A percentile compares a stretch with the other conserved stretches of the same genome.
Evolutionary conservation across 495 filamentous ascomycete genomes (phyloP).

Genomic region (Friedmanniomyces simplex): DNA sequence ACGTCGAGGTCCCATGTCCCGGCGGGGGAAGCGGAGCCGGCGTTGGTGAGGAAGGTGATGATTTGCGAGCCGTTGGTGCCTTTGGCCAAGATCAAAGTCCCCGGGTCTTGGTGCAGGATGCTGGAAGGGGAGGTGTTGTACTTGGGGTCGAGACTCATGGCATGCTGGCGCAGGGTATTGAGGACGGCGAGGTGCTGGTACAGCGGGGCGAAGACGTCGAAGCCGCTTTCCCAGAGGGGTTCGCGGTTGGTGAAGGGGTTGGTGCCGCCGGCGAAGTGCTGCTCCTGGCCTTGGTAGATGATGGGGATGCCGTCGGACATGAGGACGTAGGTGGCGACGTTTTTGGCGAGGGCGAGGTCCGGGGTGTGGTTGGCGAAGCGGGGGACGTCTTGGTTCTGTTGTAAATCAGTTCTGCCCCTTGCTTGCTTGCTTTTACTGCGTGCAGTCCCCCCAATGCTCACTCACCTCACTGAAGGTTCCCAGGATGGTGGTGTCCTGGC

Average conservation of each 20-base stretch:
- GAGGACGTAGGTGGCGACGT: constrained; percentile 59
- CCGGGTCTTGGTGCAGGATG: constrained; percentile 44
- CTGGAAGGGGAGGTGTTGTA: constrained; percentile 37
- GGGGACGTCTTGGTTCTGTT: constrained; percentile 64
- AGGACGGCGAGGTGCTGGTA: constrained; percentile 48
- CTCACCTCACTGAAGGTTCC: constrained; percentile 54
- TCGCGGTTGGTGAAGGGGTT: constrained; percentile 54
- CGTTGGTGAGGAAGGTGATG: constrained; percentile 51
- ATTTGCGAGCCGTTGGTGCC: constrained; percentile 44
- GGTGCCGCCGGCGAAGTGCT: constrained; percentile 47
- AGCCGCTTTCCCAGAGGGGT: constrained; percentile 57
- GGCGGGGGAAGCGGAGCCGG: constrained; percentile 35
- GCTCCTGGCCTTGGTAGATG: constrained; percentile 62
- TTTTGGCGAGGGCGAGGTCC: constrained; percentile 48
- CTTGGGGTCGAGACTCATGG: constrained; percentile 34
- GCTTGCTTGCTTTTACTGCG: constrained; percentile 36
- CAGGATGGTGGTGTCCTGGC: constrained; percentile 45
- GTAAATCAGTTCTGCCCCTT: not conserved
- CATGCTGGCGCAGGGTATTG: constrained; percentile 50
- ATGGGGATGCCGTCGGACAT: constrained; percentile 56
- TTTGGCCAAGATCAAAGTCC: constrained; percentile 55
- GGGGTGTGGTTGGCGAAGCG: constrained; percentile 51
- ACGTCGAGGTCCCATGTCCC: constrained; percentile 38
- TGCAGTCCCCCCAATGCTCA: constrained; percentile 24
- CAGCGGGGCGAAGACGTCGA: constrained; percentile 46